A percentile compares a stretch with the other conserved stretches of the same genome.
Conservation (phyloP, 768 basidiomycete species). For the Mycena pura region DNA sequence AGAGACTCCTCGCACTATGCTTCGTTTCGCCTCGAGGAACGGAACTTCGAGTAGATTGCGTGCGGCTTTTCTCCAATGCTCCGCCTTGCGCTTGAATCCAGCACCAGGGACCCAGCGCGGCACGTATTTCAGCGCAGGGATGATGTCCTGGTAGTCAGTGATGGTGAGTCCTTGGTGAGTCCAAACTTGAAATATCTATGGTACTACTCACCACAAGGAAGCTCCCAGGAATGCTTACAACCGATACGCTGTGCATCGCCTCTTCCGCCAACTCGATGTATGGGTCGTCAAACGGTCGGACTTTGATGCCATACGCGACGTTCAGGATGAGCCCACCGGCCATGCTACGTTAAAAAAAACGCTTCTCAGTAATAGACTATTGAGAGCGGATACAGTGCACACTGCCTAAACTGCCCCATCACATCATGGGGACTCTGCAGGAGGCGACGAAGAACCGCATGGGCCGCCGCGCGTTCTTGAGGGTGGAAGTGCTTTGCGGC, state of each 20-base stretch:
- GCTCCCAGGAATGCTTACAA: conserved; percentile 35
- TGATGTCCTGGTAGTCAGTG: not conserved
- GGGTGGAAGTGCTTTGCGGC: conserved; percentile 29
- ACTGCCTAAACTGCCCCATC: conserved; percentile 38
- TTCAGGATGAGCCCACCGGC: conserved; percentile 31
- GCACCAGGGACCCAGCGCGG: conserved; percentile 54
- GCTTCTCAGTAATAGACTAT: not conserved
- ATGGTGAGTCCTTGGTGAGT: not conserved
- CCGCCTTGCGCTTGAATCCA: conserved; percentile 48
- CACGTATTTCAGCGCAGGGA: conserved; percentile 30
- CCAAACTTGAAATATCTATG: too few relatives aligned
- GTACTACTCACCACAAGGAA: conserved; percentile 39
- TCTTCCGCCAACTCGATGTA: conserved; percentile 34
- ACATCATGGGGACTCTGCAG: conserved; percentile 32
- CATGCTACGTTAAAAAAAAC: conserved; percentile 21
- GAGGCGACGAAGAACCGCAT: conserved; percentile 31
- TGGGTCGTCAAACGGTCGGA: conserved; percentile 29
- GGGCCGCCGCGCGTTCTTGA: conserved; percentile 28
- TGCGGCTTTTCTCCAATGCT: conserved; percentile 37
- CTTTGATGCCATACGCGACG: conserved; percentile 36
- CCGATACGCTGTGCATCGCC: conserved; percentile 28
- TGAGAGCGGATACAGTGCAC: not conserved
- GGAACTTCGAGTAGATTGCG: conserved; percentile 46
- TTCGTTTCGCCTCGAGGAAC: conserved; percentile 40
- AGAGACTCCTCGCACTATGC: conserved; percentile 37